phyloP scores from a whole-genome alignment of 1,284 basidiomycete genomes.

The Tilletiopsis washingtonensis region DNA sequence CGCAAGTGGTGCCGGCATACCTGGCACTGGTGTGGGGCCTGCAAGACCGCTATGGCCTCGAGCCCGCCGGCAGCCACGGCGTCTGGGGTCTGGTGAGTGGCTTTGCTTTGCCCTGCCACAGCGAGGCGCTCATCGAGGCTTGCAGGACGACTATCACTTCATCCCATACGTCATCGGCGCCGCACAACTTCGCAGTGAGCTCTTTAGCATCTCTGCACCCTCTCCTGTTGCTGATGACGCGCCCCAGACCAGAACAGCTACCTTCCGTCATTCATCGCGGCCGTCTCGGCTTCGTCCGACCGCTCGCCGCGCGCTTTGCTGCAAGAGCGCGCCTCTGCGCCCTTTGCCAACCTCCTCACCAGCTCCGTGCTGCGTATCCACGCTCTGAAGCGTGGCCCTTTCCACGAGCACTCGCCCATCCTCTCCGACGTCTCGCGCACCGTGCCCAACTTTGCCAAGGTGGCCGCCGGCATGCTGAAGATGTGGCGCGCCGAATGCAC shows the following conservation, averaged over 20 bases:
- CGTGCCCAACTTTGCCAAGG: conserved; percentile 80
- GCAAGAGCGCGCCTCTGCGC: neutral
- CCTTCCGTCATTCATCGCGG: conserved; percentile 5
- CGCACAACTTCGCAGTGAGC: conserved; percentile 63
- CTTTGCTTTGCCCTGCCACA: neutral
- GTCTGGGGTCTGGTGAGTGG: conserved; percentile 74
- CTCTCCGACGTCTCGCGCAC: conserved; percentile 74
- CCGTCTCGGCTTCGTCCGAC: neutral
- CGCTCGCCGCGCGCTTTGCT: neutral
- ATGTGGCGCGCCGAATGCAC: conserved; percentile 98
- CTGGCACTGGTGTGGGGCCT: conserved; percentile 72
- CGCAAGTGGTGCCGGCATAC: conserved; percentile 67
- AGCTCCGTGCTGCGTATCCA: conserved; percentile 59
- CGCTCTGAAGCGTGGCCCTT: conserved; percentile 30
- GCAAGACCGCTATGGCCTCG: conserved; percentile 81
- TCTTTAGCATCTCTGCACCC: no score
- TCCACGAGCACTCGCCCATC: conserved; percentile 56
- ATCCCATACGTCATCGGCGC: conserved; percentile 87
- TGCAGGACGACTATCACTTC: conserved; percentile 72
- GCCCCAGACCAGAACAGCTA: no score
- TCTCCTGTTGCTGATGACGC: no score
- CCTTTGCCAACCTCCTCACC: conserved; percentile 42
- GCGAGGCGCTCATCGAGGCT: neutral
- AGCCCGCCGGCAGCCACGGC: conserved; percentile 93
- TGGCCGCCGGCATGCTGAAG: conserved; percentile 80